phyloP scores from a whole-genome alignment of 2,329 filamentous ascomycete genomes.

The Chaetomiaceae sp. region DNA sequence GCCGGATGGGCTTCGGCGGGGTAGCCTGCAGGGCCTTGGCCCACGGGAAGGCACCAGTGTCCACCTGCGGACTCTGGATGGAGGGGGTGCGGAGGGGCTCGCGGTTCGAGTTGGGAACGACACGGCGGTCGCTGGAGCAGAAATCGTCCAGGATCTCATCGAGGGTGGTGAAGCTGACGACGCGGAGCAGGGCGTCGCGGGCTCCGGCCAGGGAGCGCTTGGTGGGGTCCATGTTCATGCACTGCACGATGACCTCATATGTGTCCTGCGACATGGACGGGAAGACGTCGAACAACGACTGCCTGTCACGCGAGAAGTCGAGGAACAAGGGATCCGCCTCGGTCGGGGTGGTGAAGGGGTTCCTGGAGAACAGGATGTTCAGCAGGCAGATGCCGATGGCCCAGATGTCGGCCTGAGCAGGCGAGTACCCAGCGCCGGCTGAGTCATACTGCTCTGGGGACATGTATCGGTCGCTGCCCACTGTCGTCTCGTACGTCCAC shows the following conservation, averaged over 20 bases:
- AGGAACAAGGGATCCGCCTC: conserved; percentile 88
- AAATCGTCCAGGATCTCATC: conserved; percentile 92
- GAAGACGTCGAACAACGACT: conserved; percentile 96
- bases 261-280: conserved; percentile 98
- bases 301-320: conserved; percentile 88
- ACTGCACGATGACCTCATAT: conserved; percentile 86
- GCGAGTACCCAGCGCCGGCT: conserved; percentile 79
- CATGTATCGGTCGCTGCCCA: conserved; percentile 99
- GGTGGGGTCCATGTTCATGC: conserved; percentile 83
- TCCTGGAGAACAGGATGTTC: conserved; percentile 94
- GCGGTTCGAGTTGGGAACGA: conserved; percentile 79
- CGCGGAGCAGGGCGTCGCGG: conserved; percentile 71
- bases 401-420: conserved; percentile 92
- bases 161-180: conserved; percentile 87
- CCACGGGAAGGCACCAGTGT: conserved; percentile 88
- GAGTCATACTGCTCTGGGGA: conserved; percentile 97
- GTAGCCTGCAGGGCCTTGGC: conserved; percentile 80
- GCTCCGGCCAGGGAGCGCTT: conserved; percentile 78
- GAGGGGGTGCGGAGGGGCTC: conserved; percentile 95
- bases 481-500: conserved; percentile 88
- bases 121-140: conserved; percentile 73
- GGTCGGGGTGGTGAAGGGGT: conserved; percentile 88
- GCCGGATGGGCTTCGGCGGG: conserved; percentile 65
- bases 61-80: conserved; percentile 78
- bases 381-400: conserved; percentile 93